phyloP scores from a whole-genome alignment of 768 basidiomycete species.

The Kwoniella bestiolae region DNA sequence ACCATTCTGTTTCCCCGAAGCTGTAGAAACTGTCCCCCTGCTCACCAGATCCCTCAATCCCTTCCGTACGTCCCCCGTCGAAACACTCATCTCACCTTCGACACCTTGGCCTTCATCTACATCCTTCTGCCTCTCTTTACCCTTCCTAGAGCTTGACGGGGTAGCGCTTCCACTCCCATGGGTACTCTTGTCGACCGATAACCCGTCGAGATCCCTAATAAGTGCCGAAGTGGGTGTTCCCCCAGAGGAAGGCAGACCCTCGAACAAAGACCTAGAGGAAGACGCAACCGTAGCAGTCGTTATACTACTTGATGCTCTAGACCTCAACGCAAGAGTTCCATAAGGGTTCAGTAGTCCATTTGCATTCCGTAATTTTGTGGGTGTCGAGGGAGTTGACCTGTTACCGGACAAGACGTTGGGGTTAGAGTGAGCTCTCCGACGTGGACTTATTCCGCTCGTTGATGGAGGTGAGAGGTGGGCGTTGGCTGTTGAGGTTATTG shows the following conservation, averaged over 20 bases:
- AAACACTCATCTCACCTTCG: conserved; percentile 26
- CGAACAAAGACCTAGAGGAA: conserved; percentile 5
- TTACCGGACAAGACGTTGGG: not conserved
- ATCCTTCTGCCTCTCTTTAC: conserved; percentile 28
- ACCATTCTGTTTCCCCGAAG: not conserved
- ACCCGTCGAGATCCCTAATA: not conserved
- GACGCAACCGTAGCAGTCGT: not conserved
- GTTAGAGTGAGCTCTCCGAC: not conserved
- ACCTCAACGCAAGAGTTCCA: not conserved
- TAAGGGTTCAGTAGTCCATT: not conserved
- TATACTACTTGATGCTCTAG: not conserved
- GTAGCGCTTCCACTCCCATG: not conserved
- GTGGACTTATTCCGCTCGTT: not conserved
- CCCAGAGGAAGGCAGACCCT: not conserved
- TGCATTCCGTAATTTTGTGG: not conserved
- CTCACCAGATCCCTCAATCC: conserved; percentile 31
- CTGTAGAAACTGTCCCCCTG: not conserved
- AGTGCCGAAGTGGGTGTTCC: not conserved
- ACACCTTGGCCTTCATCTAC: conserved; percentile 11
- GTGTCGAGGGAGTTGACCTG: not conserved
- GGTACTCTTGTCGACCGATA: not conserved
- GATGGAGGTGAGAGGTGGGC: conserved; percentile 7
- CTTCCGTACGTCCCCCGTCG: conserved; percentile 16
- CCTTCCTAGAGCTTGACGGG: conserved; percentile 24
- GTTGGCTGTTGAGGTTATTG: conserved; percentile 36